Base-by-base conservation (phyloP, 1,284 basidiomycete species). In the Ceratobasidium sp. region DNA sequence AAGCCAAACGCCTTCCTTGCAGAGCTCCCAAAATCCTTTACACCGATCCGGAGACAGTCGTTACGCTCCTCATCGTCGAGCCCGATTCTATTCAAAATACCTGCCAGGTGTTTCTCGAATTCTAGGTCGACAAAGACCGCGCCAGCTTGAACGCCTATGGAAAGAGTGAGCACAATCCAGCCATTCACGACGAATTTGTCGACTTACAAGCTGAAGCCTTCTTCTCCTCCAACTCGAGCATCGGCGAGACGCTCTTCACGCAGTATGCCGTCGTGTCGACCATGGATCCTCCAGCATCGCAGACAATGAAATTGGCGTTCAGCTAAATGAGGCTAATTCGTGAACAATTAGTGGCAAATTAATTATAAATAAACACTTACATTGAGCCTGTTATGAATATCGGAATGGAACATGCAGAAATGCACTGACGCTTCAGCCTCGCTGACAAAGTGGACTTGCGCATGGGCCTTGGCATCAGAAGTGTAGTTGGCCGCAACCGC, bases 231-330 rank as follows among this genome's bases (percentile, higher is more conserved):
- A 76, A 53, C 16, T 59, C 61, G n/a, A 76, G 71, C 43, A 63
- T 39, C 7, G 75, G 75, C 16, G 59, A 58, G 24, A 31, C 51
- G 7, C 22, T 65, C 37, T 61, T 76, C 13, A 74, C 75, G n/a
- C 22, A 49, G 54, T 77, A 77, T n/a, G 74, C 43, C 1, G 77
- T 76, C 7, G 64, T 76, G 54, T 77, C 77, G 29, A 76, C 62
- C 0, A 74, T 77, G 14, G 74, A 75, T 13, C 76, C 76, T 27
- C 77, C 77, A 11, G 76, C 75, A n/a, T n/a, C n/a, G n/a, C n/a
- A n/a, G n/a, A n/a, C n/a, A n/a, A n/a, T n/a, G n/a, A n/a, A n/a
- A n/a, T 54, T 75, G 16, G 46, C 39, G 31, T 72, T 63, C 3
- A 53, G 34, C 54, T 71, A 51, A 7, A 39, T 5, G 22, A 54